Evolutionary conservation across 768 basidiomycete genomes (phyloP).

Genomic region (Cyathus striatus): DNA sequence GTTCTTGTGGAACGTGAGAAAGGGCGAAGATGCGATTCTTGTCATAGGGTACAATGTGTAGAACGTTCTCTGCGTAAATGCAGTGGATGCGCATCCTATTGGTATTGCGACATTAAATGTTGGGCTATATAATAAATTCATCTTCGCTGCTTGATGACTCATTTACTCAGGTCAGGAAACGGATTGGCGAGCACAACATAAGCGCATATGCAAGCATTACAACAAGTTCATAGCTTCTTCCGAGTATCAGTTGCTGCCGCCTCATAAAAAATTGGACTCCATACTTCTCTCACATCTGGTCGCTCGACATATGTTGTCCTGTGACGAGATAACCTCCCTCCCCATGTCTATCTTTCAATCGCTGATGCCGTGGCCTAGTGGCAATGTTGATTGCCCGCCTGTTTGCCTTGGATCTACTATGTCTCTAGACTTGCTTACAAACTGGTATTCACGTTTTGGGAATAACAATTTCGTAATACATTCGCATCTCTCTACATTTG

Average conservation of each 20-base stretch:
- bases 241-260: slow-evolving; percentile 41
- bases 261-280: slow-evolving; percentile 55
- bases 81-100: slow-evolving; percentile 62
- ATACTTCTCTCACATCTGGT: slow-evolving; percentile 61
- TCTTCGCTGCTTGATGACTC: slow-evolving; percentile 3
- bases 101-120: slow-evolving; percentile 71
- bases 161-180: slow-evolving; percentile 50
- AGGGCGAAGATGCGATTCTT: slow-evolving; percentile 62
- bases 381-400: slow-evolving; percentile 13
- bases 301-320: slow-evolving; percentile 36
- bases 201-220: slow-evolving; percentile 59
- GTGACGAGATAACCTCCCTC: too few species aligned
- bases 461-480: slow-evolving; percentile 83
- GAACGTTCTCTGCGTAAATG: slow-evolving; percentile 44
- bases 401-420: slow-evolving; percentile 25
- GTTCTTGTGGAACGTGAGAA: slow-evolving; percentile 53
- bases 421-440: slow-evolving; percentile 19
- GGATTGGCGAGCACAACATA: slow-evolving; percentile 67
- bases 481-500: slow-evolving; percentile 64
- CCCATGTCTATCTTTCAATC: slow-evolving; percentile 31
- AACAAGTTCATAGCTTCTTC: slow-evolving; percentile 40
- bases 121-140: slow-evolving; percentile 14
- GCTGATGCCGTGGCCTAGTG: slow-evolving; percentile 38
- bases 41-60: slow-evolving; percentile 34
- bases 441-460: slow-evolving; percentile 56